phyloP scores from a whole-genome alignment of 1,139 yeast genomes.

The Debaryomyces coudertii region DNA sequence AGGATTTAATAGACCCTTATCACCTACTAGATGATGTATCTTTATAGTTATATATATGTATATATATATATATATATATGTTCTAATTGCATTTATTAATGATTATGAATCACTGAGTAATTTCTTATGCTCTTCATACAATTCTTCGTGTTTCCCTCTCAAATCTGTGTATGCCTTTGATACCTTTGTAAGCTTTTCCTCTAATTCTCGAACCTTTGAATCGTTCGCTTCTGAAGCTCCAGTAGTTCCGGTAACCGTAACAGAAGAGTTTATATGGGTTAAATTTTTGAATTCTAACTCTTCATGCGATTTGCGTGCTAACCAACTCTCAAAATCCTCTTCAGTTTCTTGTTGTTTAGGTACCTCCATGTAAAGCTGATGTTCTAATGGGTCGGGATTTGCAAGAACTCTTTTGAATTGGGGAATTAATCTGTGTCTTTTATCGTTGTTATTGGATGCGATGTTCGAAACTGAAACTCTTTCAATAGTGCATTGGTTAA shows the following conservation, averaged over 20 bases:
- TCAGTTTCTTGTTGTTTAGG: conserved; percentile 20
- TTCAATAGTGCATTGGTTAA: conserved; percentile 21
- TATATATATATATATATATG: conserved; percentile 7
- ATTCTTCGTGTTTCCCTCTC: conserved; percentile 61
- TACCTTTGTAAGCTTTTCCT: conserved; percentile 51
- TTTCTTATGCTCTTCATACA: conserved; percentile 56
- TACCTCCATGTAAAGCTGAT: conserved; percentile 54
- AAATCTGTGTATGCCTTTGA: conserved; percentile 62
- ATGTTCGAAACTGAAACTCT: conserved; percentile 9
- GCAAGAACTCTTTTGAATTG: conserved; percentile 61
- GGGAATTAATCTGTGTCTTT: conserved; percentile 51
- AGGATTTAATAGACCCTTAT: conserved; percentile 63
- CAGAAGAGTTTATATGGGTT: conserved; percentile 40
- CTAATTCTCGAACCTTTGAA: conserved; percentile 30
- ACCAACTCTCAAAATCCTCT: conserved; percentile 41
- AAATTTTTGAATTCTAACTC: conserved; percentile 54
- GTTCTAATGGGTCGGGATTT: conserved; percentile 47
- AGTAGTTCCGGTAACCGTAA: conserved; percentile 16
- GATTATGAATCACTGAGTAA: conserved; percentile 23
- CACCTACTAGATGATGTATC: conserved; percentile 38
- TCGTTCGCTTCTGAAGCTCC: conserved; percentile 13
- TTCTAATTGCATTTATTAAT: conserved; percentile 6
- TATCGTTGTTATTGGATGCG: conserved; percentile 27
- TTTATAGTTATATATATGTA: conserved; percentile 6
- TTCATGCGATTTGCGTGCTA: conserved; percentile 51